phyloP scores from a whole-genome alignment of 345 rosid genomes.

The Aegle marmelos region DNA sequence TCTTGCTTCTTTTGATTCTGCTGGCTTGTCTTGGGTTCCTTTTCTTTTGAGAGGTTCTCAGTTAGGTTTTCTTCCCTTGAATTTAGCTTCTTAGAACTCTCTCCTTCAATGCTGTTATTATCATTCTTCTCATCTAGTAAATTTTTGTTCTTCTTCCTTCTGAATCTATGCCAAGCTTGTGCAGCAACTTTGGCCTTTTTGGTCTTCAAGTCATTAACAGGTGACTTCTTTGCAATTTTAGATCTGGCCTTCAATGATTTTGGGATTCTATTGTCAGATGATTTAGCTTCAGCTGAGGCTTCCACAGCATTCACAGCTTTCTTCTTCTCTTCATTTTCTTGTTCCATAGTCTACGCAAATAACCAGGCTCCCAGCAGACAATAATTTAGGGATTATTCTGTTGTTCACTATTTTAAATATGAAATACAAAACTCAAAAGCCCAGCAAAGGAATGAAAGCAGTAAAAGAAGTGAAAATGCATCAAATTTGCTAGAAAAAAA shows the following conservation, averaged over 20 bases:
- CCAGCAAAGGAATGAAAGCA: neutral
- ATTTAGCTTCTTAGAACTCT: slow-evolving; percentile 20
- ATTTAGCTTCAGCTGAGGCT: slow-evolving; percentile 25
- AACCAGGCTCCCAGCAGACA: neutral
- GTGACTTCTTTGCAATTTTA: slow-evolving; percentile 38
- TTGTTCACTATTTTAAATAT: neutral
- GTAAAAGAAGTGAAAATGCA: neutral
- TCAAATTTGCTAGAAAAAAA: neutral
- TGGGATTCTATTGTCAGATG: slow-evolving; percentile 32
- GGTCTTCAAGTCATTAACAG: slow-evolving; percentile 27
- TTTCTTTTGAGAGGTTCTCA: slow-evolving; percentile 15
- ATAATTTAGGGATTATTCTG: neutral
- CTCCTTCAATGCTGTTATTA: slow-evolving; percentile 10
- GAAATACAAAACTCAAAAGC: neutral
- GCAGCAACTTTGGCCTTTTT: slow-evolving; percentile 24
- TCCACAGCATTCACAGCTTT: slow-evolving; percentile 28
- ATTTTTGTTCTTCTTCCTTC: slow-evolving; percentile 22
- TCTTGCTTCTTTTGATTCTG: slow-evolving; percentile 19
- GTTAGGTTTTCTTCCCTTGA: slow-evolving; percentile 24
- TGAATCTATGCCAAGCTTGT: slow-evolving; percentile 13
- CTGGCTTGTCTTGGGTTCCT: slow-evolving; percentile 14
- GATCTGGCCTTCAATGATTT: slow-evolving; percentile 37
- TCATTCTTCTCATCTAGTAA: slow-evolving; percentile 14
- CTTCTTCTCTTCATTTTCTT: slow-evolving; percentile 23
- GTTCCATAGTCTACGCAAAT: slow-evolving; percentile 29